Percentiles rank a stretch among this genome's conserved stretches.
Conservation (phyloP, 352 stramenopile species). For the Phytophthora sansomeana region DNA sequence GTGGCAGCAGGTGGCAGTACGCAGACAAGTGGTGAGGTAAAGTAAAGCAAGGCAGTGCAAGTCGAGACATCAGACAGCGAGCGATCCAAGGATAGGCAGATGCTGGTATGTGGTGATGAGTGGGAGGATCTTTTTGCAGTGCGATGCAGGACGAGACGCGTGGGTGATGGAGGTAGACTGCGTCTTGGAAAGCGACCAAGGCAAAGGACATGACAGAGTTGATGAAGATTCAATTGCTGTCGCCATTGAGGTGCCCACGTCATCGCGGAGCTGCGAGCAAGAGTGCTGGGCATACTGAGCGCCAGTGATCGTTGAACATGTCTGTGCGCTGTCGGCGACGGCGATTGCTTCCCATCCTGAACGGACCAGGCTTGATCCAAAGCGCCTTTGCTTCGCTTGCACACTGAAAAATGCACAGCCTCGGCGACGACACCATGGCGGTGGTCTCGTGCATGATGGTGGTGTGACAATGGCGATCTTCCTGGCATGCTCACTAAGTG, state of each 20-base stretch:
- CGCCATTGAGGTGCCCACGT: background rate
- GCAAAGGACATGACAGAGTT: too few relatives aligned
- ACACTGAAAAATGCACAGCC: background rate
- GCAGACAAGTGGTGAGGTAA: too few relatives aligned
- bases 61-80: too few relatives aligned
- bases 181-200: too few relatives aligned
- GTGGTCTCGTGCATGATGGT: background rate
- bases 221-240: too few relatives aligned
- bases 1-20: too few relatives aligned
- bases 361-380: background rate
- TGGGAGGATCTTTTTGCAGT: too few relatives aligned
- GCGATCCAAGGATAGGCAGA: too few relatives aligned
- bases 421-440: background rate
- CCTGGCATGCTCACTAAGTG: slow-evolving; percentile 3
- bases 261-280: background rate
- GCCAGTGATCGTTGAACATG: slow-evolving; percentile 5
- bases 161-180: too few relatives aligned
- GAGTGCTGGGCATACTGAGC: background rate
- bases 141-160: too few relatives aligned
- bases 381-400: background rate
- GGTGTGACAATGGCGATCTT: slow-evolving; percentile 12
- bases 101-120: too few relatives aligned
- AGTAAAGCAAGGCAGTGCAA: too few relatives aligned
- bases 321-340: slow-evolving; percentile 3
- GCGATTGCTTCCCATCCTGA: slow-evolving; percentile 7